Evolutionary conservation across 257 asterid genomes (phyloP).

Genomic region (Solanum arcanum): DNA sequence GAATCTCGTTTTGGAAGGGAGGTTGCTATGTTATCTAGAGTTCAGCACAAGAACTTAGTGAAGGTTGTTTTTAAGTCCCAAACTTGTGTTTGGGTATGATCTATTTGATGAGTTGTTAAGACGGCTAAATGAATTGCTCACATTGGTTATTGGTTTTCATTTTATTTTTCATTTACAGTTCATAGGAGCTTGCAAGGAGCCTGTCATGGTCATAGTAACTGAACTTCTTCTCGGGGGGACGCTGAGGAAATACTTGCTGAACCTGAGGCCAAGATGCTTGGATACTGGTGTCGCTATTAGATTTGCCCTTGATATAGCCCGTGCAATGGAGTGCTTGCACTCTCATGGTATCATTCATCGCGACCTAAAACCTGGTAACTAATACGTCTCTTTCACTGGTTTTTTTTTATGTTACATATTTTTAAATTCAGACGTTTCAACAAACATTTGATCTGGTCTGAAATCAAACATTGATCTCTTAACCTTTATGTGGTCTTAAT

Average conservation of each 20-base stretch:
- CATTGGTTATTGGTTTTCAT: neutral
- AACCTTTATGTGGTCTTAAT: neutral
- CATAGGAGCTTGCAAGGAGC: conserved; percentile 94
- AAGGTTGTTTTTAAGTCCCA: conserved; percentile 42
- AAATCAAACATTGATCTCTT: neutral
- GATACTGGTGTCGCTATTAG: conserved; percentile 64
- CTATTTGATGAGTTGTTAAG: neutral
- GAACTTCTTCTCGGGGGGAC: conserved; percentile 87
- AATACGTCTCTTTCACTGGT: neutral
- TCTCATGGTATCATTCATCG: conserved; percentile 90
- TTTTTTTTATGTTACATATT: neutral
- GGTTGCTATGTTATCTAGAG: conserved; percentile 82
- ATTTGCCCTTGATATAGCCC: conserved; percentile 85
- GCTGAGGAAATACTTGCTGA: conserved; percentile 56
- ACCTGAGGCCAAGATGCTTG: conserved; percentile 61
- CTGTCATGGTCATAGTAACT: conserved; percentile 81
- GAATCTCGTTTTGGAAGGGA: conserved; percentile 66
- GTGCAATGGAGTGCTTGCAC: conserved; percentile 93
- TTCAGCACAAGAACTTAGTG: conserved; percentile 86
- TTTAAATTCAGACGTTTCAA: neutral
- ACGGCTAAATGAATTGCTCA: neutral
- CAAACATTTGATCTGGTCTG: neutral
- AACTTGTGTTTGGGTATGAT: neutral
- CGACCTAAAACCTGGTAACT: conserved; percentile 82
- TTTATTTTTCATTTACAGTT: conserved; percentile 27